Base-by-base conservation (phyloP, 306 rosid species). In the Gastrolobium bilobum region DNA sequence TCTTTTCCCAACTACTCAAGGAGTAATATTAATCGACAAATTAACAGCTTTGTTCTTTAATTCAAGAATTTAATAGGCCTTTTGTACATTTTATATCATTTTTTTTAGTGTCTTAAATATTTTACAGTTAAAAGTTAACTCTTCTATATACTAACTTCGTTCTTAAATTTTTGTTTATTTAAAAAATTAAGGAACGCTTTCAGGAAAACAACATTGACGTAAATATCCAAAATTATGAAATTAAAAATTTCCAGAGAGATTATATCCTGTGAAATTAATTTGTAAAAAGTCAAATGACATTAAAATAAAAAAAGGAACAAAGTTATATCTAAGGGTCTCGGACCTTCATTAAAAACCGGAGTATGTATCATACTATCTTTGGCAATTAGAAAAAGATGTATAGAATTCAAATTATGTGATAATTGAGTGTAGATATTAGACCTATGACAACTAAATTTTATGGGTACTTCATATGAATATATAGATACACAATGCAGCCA, bases 351-450 rank as follows among this genome's bases (percentile, higher is more conserved):
- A 78, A 78, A 78, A 68, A 10, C 37, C 10, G 57, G 40, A 68
- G 46, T 39, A 10, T 58, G 40, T 56, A 52, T 29, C 43, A 54
- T 57, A 43, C 35, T 58, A 52, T 58, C 3, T 69, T 40, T 3
- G 48, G 82, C 61, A 70, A 52, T 61, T 70, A 61, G 86, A 82
- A 58, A 82, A 46, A 8, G 75, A 82, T 43, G 43, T 81, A 34
- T 50, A 26, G 44, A 44, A 76, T 76, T 59, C 44, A 69, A 59
- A 59, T 20, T 3, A 66, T 74, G 56, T 74, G 57, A 67, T 6
- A n/a, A 68, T 38, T 15, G 46, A 15, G 66, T 11, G 9, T 15
- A 60, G 81, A 82, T 68, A 75, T 7, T 58, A 68, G 67, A 60
- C 73, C 39, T 58, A 48, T 75, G 64, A 38, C 47, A 3, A 59